Percentiles rank a stretch among this genome's conserved stretches.
phyloP scores from a whole-genome alignment of 768 basidiomycete species.

The Leccinum disarticulatum region DNA sequence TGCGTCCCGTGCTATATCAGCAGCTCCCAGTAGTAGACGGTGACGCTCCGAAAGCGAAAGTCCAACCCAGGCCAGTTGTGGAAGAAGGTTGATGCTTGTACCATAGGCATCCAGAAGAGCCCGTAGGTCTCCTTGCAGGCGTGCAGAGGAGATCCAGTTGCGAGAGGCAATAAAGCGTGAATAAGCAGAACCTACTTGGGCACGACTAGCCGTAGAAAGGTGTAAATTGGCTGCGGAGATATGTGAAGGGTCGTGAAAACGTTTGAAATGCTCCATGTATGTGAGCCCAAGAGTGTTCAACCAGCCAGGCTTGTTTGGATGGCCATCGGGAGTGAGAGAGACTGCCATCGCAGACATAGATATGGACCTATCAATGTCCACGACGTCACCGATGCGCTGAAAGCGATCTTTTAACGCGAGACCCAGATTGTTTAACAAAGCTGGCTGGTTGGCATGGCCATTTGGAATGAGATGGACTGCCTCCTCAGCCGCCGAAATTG shows the following conservation, averaged over 20 bases:
- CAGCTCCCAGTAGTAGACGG: not conserved
- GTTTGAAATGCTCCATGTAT: too few relatives aligned
- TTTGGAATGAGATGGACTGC: not conserved
- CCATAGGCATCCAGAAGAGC: not conserved
- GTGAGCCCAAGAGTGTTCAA: too few relatives aligned
- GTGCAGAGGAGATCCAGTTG: not conserved
- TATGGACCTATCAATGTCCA: too few relatives aligned
- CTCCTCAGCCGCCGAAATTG: not conserved
- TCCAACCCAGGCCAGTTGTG: not conserved
- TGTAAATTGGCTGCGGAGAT: not conserved
- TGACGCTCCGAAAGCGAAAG: not conserved
- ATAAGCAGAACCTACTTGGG: not conserved
- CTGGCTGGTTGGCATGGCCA: not conserved
- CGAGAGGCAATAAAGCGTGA: not conserved
- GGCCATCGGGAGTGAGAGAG: too few relatives aligned
- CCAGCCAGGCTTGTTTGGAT: too few relatives aligned
- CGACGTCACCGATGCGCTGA: not conserved
- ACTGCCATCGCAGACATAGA: too few relatives aligned
- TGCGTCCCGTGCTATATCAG: not conserved
- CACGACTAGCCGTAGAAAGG: not conserved
- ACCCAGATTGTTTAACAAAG: not conserved
- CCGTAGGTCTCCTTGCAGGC: not conserved
- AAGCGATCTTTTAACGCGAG: not conserved
- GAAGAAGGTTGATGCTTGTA: not conserved
- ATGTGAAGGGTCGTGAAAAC: not conserved